A percentile compares a stretch with the other conserved stretches of the same genome.
Conservation (phyloP, 2,329 filamentous ascomycete genomes). For the Metarhizium brunneum region DNA sequence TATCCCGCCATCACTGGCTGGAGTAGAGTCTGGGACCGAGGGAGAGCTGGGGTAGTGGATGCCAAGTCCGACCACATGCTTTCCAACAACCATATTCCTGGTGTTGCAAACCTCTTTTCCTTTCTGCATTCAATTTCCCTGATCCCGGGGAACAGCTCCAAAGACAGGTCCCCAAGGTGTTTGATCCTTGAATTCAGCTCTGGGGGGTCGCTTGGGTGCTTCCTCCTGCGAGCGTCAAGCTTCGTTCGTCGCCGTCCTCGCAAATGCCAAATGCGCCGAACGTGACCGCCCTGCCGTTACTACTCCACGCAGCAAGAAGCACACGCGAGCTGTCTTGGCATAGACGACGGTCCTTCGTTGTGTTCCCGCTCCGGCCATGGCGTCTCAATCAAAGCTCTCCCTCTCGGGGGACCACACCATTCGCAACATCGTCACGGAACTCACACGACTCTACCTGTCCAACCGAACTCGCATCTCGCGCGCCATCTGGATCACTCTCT, state of each 20-base stretch:
- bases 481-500: constrained; percentile 72
- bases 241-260: neutral
- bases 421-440: constrained; percentile 53
- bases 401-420: constrained; percentile 53
- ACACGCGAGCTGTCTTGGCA: neutral
- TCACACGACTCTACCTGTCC: constrained; percentile 65
- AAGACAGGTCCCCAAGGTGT: neutral
- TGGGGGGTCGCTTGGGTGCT: neutral
- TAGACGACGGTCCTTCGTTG: neutral
- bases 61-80: constrained; percentile 1
- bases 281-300: neutral
- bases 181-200: neutral
- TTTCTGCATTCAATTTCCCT: neutral
- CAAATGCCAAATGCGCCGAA: neutral
- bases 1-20: neutral
- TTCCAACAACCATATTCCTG: neutral
- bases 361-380: constrained; percentile 41
- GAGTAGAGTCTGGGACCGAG: neutral
- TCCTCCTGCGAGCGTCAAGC: neutral
- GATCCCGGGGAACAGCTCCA: neutral
- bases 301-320: neutral
- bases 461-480: constrained; percentile 78
- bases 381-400: constrained; percentile 63
- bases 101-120: neutral
- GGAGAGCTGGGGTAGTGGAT: constrained; percentile 1